These are phyloP conservation scores for Trichoderma hamatum DNA, from an alignment of 2,329 filamentous ascomycete genomes.

Conservation along the genomic window DNA sequence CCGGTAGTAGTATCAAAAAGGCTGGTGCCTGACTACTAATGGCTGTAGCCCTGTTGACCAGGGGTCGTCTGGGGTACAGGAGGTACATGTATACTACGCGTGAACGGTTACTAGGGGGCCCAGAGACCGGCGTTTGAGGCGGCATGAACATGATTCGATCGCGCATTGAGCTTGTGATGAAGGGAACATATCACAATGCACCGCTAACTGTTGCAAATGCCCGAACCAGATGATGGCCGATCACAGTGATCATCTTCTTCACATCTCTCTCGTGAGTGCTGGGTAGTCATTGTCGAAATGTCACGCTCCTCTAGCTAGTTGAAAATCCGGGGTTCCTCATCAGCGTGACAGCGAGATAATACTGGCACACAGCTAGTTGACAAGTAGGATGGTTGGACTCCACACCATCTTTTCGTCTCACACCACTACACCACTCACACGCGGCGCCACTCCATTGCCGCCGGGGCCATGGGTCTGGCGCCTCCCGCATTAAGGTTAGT, in stretches of 20 bases:
- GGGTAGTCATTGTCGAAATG: slow-evolving; percentile 8
- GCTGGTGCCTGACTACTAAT: slow-evolving; percentile 20
- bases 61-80: slow-evolving; percentile 27
- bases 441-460: slow-evolving; percentile 16
- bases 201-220: slow-evolving; percentile 4
- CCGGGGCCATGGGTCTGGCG: slow-evolving; percentile 12
- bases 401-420: slow-evolving; percentile 11
- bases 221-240: slow-evolving; percentile 20
- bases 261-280: slow-evolving; percentile 1
- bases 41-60: background rate
- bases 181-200: slow-evolving; percentile 6
- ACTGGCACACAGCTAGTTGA: background rate
- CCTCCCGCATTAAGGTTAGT: slow-evolving; percentile 23
- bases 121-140: slow-evolving; percentile 23
- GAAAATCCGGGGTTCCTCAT: slow-evolving; percentile 12
- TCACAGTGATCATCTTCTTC: slow-evolving; percentile 6
- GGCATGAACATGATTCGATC: slow-evolving; percentile 21
- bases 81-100: slow-evolving; percentile 12
- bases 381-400: background rate
- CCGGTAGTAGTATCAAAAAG: background rate
- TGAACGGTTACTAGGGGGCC: background rate
- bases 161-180: slow-evolving; percentile 24
- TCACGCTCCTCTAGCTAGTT: slow-evolving; percentile 1
- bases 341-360: slow-evolving; percentile 8
- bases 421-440: slow-evolving; percentile 12